Evolutionary conservation across 2,329 filamentous ascomycete genomes (phyloP).

Genomic region (Coniochaeta sp.): DNA sequence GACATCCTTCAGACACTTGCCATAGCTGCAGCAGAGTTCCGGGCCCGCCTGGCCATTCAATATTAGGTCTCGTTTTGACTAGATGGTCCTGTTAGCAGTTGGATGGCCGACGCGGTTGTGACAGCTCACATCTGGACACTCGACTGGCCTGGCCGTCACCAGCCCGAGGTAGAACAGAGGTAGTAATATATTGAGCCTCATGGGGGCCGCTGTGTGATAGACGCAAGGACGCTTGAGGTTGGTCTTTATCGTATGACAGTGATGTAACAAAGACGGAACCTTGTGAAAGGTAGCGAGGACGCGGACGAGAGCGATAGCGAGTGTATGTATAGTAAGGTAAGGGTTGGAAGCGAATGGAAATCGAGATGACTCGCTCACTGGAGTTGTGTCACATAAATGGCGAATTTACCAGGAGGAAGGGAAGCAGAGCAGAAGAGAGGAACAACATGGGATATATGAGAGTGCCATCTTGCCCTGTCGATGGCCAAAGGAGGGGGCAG

Average conservation of each 20-base stretch:
- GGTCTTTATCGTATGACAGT: not conserved
- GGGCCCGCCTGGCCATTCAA: slow-evolving; percentile 37
- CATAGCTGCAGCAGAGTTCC: slow-evolving; percentile 47
- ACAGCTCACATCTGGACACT: not conserved
- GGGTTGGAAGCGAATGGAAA: not conserved
- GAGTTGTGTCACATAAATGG: too few species aligned
- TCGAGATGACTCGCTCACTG: not conserved
- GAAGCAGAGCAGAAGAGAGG: not conserved
- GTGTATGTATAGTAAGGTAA: not conserved
- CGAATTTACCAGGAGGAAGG: not conserved
- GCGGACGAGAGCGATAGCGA: not conserved
- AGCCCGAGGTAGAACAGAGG: not conserved
- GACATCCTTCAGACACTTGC: slow-evolving; percentile 41
- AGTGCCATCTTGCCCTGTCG: not conserved
- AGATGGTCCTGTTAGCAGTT: not conserved
- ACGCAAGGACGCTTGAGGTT: not conserved
- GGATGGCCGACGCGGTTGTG: not conserved
- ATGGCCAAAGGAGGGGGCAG: not conserved
- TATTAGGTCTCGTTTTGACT: slow-evolving; percentile 33
- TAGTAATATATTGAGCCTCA: not conserved
- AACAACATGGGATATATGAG: not conserved
- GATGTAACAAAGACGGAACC: not conserved
- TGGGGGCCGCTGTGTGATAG: not conserved
- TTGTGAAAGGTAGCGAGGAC: not conserved
- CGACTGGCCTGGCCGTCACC: not conserved